phyloP scores from a whole-genome alignment of 2,329 filamentous ascomycete species.

The Penicillium italicum region DNA sequence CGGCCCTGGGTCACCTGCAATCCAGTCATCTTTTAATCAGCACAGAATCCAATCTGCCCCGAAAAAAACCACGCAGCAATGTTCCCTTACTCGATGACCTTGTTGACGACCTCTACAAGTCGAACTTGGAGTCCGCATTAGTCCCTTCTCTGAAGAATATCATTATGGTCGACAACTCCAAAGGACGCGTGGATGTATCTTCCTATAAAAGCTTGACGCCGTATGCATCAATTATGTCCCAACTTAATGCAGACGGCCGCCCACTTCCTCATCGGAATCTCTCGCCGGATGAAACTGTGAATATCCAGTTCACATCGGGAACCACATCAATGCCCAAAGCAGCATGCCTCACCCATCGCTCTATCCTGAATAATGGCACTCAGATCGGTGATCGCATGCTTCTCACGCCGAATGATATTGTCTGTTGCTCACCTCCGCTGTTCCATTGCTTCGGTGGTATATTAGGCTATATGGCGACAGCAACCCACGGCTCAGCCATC shows the following conservation, averaged over 20 bases:
- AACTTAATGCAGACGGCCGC: constrained; percentile 40
- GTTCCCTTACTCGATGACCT: constrained; percentile 55
- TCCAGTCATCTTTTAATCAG: constrained; percentile 74
- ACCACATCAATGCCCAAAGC: constrained; percentile 90
- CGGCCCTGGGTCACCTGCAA: constrained; percentile 72
- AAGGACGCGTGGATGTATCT: constrained; percentile 49
- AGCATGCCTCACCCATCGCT: constrained; percentile 77
- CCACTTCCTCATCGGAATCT: constrained; percentile 46
- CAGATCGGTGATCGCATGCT: constrained; percentile 84
- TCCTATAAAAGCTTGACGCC: constrained; percentile 44
- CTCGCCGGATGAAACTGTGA: constrained; percentile 70
- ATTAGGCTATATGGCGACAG: constrained; percentile 93
- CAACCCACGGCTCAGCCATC: constrained; percentile 73
- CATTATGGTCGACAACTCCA: constrained; percentile 75
- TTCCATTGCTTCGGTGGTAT: constrained; percentile 81
- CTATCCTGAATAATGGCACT: constrained; percentile 88
- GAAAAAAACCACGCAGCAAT: constrained; percentile 60
- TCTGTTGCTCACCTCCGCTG: constrained; percentile 59
- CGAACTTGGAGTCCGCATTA: constrained; percentile 50
- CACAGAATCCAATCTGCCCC: constrained; percentile 79
- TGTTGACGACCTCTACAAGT: constrained; percentile 46
- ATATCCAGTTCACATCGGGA: constrained; percentile 97
- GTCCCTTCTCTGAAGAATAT: constrained; percentile 69
- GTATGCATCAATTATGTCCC: constrained; percentile 47
- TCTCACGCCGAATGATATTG: constrained; percentile 66